Evolutionary conservation across 2,329 filamentous ascomycete genomes (phyloP).

Genomic region (Cladosporium sphaerospermum): DNA sequence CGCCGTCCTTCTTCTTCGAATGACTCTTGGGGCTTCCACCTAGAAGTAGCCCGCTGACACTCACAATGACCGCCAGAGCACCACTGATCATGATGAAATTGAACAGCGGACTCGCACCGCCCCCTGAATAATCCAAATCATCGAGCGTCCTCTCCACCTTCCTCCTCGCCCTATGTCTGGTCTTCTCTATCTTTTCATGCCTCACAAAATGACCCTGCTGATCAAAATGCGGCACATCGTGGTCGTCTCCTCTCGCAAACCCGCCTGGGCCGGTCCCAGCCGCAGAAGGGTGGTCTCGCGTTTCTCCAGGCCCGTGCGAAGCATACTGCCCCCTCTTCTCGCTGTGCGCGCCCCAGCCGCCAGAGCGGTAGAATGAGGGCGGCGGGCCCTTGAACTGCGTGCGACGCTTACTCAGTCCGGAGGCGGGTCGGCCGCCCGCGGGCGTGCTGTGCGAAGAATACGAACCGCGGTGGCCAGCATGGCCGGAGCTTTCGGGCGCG

Average conservation of each 20-base stretch:
- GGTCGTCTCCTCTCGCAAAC: conserved; percentile 51
- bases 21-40: neutral
- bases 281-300: conserved; percentile 19
- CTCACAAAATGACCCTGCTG: conserved; percentile 64
- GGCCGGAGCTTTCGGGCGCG: conserved; percentile 21
- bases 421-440: conserved; percentile 70
- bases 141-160: conserved; percentile 17
- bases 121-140: conserved; percentile 17
- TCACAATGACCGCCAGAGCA: conserved; percentile 23
- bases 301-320: conserved; percentile 17
- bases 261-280: conserved; percentile 40
- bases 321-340: conserved; percentile 51
- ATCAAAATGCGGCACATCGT: conserved; percentile 73
- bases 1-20: conserved; percentile 5
- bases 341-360: conserved; percentile 65
- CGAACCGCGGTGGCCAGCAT: conserved; percentile 48
- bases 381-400: conserved; percentile 78
- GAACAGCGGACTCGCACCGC: conserved; percentile 23
- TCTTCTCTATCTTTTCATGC: conserved; percentile 51
- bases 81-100: conserved; percentile 30
- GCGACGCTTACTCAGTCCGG: conserved; percentile 70
- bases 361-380: conserved; percentile 77
- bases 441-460: conserved; percentile 38
- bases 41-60: conserved; percentile 17
- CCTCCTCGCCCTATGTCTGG: conserved; percentile 18